Conservation (phyloP, 495 filamentous ascomycete genomes). For the Aspergillus sparsus region DNA sequence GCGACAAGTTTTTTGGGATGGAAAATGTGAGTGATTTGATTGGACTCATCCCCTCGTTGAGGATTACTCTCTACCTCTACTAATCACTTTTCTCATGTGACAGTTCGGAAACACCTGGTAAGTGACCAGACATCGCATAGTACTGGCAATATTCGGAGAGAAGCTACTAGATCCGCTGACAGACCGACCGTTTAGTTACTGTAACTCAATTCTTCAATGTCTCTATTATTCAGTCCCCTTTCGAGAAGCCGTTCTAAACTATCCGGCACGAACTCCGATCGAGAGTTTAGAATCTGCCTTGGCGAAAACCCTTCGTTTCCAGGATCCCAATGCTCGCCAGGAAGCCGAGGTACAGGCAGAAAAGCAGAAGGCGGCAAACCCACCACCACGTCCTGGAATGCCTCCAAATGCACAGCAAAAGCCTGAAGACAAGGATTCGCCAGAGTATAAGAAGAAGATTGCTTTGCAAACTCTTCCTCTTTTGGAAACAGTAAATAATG, state of each 20-base stretch:
- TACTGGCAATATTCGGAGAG: neutral
- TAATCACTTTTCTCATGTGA: too few species aligned
- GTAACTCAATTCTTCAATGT: constrained; percentile 96
- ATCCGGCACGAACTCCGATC: constrained; percentile 66
- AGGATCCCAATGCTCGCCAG: constrained; percentile 42
- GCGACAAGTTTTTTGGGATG: constrained; percentile 97
- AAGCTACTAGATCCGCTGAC: constrained; percentile 8
- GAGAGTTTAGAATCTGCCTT: constrained; percentile 53
- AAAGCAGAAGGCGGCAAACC: constrained; percentile 43
- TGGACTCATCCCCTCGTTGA: constrained; percentile 3
- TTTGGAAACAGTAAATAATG: constrained; percentile 77
- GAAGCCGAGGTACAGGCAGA: constrained; percentile 48
- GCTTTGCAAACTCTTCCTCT: constrained; percentile 85
- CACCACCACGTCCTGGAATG: constrained; percentile 47
- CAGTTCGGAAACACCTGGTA: constrained; percentile 99
- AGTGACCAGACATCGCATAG: constrained; percentile 17
- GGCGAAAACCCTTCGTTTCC: constrained; percentile 47
- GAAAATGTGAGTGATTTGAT: constrained; percentile 75
- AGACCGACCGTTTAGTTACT: constrained; percentile 64
- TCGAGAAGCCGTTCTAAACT: constrained; percentile 92
- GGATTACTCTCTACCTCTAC: too few species aligned
- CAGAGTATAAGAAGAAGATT: constrained; percentile 96
- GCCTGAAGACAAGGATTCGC: constrained; percentile 76
- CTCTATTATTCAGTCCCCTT: constrained; percentile 95
- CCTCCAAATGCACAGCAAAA: constrained; percentile 63